Percentiles rank a stretch among this genome's conserved stretches.
These are phyloP conservation scores for Thermomucor indicae-seudaticae DNA, from an alignment of 371 early-diverging fungal species.

Conservation along the genomic window DNA sequence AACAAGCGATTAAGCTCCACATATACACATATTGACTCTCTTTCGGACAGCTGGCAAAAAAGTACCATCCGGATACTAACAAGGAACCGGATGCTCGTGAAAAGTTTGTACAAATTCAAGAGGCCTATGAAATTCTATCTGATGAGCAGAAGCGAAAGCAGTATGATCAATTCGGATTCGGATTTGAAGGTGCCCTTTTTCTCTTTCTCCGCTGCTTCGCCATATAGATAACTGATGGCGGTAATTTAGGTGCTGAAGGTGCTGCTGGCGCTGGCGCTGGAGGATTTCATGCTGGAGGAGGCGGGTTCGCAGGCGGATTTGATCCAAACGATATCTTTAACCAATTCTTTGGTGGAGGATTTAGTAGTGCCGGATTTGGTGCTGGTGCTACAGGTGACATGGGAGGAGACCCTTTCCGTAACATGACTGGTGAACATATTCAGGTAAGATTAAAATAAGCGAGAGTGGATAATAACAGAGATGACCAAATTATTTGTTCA, in stretches of 20 bases:
- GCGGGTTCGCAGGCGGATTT: constrained; percentile 62
- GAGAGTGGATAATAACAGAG: too few relatives aligned
- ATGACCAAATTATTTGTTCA: neutral
- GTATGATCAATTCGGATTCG: constrained; percentile 89
- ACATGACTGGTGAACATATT: constrained; percentile 38
- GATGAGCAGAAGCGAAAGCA: constrained; percentile 86
- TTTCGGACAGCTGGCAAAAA: constrained; percentile 83
- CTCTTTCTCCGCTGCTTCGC: neutral
- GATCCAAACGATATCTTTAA: constrained; percentile 64
- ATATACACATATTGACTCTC: neutral
- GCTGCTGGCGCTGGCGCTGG: constrained; percentile 52
- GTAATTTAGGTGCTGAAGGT: constrained; percentile 7
- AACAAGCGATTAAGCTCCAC: neutral
- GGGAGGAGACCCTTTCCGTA: constrained; percentile 33
- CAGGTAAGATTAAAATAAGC: constrained; percentile 31
- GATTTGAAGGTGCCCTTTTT: constrained; percentile 39
- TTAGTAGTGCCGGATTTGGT: constrained; percentile 32
- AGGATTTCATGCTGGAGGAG: constrained; percentile 55
- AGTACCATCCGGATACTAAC: constrained; percentile 96
- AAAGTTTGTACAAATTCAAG: constrained; percentile 93
- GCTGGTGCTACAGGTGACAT: too few relatives aligned
- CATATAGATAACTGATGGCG: neutral
- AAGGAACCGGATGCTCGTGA: constrained; percentile 87
- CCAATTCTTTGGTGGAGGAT: constrained; percentile 67
- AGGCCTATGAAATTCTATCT: constrained; percentile 92